Percentiles rank a stretch among this genome's conserved stretches.
Evolutionary conservation across 345 rosid species (phyloP).

Genomic region (rapeseed (Brassica napus)): Da-Ae NC_063451.1:5687501-5688000

Average conservation of each 20-base stretch:
- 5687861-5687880: conserved; percentile 73
- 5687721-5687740: conserved; percentile 89
- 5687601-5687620: conserved; percentile 73
- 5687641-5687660: conserved; percentile 54
- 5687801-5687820: not conserved
- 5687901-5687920: conserved; percentile 89
- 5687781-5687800: not conserved
- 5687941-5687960: conserved; percentile 68
- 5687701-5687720: conserved; percentile 84
- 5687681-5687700: conserved; percentile 75
- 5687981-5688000: conserved; percentile 89
- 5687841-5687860: conserved; percentile 76
- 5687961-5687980: conserved; percentile 85
- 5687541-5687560: conserved; percentile 91
- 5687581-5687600: conserved; percentile 76
- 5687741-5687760: conserved; percentile 83
- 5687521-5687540: conserved; percentile 45
- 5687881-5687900: conserved; percentile 83
- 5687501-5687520: not conserved
- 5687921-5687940: conserved; percentile 77
- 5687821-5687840: conserved; percentile 54
- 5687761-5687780: not conserved
- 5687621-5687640: conserved; percentile 62
- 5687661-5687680: conserved; percentile 50
- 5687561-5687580: conserved; percentile 91